Conservation (phyloP, 2,329 filamentous ascomycete species). For the Neonectria hederae region DNA sequence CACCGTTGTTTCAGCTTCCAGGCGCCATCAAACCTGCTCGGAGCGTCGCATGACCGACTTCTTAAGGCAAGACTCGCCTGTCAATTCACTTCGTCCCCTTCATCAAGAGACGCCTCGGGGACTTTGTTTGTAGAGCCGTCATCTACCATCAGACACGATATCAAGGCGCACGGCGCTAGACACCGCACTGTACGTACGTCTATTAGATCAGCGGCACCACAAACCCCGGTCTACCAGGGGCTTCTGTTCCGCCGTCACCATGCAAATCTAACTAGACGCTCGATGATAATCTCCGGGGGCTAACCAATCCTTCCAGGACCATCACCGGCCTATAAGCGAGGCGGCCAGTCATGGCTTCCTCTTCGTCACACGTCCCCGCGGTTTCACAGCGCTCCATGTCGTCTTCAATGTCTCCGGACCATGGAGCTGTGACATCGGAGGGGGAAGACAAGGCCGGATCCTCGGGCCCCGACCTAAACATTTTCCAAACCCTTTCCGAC, state of each 20-base stretch:
- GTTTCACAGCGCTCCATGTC: conserved; percentile 51
- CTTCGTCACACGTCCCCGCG: conserved; percentile 31
- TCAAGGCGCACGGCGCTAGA: conserved; percentile 1
- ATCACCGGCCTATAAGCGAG: conserved; percentile 16
- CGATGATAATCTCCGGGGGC: conserved; percentile 9
- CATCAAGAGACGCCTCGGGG: neutral
- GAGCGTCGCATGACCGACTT: neutral
- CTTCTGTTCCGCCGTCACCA: conserved; percentile 2
- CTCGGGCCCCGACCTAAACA: conserved; percentile 63
- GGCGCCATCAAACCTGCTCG: conserved; percentile 7
- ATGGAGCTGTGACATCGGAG: conserved; percentile 40
- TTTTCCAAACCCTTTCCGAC: conserved; percentile 74
- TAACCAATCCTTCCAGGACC: conserved; percentile 19
- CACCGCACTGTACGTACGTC: conserved; percentile 11
- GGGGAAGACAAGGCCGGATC: conserved; percentile 52
- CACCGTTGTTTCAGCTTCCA: conserved; percentile 14
- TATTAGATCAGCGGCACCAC: conserved; percentile 1
- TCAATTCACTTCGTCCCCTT: conserved; percentile 1
- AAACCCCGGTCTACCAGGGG: conserved; percentile 16
- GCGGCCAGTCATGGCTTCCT: conserved; percentile 34
- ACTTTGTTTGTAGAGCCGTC: conserved; percentile 1
- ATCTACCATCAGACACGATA: neutral
- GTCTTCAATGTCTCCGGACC: conserved; percentile 58
- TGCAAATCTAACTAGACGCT: conserved; percentile 20
- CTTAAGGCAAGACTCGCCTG: neutral